Evolutionary conservation across 2,329 filamentous ascomycete species (phyloP).

Genomic region (Rugonectria rugulosa): DNA sequence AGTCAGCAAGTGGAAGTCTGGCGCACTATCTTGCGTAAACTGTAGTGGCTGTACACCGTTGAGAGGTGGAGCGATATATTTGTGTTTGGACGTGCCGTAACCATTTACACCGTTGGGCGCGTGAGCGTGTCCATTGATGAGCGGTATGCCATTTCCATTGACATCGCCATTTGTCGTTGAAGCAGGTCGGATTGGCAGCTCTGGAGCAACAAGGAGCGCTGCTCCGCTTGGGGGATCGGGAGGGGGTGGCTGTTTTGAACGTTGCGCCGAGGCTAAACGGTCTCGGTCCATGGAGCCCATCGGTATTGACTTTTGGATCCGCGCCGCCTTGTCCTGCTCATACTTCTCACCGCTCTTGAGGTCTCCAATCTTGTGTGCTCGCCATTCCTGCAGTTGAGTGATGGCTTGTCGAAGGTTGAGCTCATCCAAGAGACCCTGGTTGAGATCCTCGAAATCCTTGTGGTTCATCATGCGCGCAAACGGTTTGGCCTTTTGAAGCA

Average conservation of each 20-base stretch:
- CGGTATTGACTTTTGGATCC: slow-evolving; percentile 73
- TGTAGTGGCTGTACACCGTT: slow-evolving; percentile 69
- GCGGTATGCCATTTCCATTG: slow-evolving; percentile 59
- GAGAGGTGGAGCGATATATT: slow-evolving; percentile 62
- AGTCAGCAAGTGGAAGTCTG: slow-evolving; percentile 86
- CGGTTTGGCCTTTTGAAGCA: slow-evolving; percentile 92
- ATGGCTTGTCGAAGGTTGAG: slow-evolving; percentile 92
- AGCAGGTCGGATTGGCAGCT: slow-evolving; percentile 70
- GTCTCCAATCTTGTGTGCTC: slow-evolving; percentile 82
- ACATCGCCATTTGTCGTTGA: slow-evolving; percentile 44
- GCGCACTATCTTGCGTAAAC: slow-evolving; percentile 76
- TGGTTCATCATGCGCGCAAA: slow-evolving; percentile 98
- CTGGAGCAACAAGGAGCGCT: slow-evolving; percentile 78
- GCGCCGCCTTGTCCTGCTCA: slow-evolving; percentile 82
- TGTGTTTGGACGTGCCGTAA: slow-evolving; percentile 52
- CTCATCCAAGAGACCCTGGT: slow-evolving; percentile 86
- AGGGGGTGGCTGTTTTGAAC: slow-evolving; percentile 70
- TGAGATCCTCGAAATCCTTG: slow-evolving; percentile 86
- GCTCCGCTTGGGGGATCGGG: slow-evolving; percentile 78
- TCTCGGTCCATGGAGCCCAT: slow-evolving; percentile 87
- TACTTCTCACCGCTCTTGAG: slow-evolving; percentile 90
- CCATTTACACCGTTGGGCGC: slow-evolving; percentile 49
- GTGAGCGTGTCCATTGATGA: slow-evolving; percentile 58
- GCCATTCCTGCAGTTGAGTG: slow-evolving; percentile 91
- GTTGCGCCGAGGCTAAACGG: slow-evolving; percentile 73